These are phyloP conservation scores for Fusarium metavorans DNA, from an alignment of 2,329 filamentous ascomycete species.

Conservation along the genomic window DNA sequence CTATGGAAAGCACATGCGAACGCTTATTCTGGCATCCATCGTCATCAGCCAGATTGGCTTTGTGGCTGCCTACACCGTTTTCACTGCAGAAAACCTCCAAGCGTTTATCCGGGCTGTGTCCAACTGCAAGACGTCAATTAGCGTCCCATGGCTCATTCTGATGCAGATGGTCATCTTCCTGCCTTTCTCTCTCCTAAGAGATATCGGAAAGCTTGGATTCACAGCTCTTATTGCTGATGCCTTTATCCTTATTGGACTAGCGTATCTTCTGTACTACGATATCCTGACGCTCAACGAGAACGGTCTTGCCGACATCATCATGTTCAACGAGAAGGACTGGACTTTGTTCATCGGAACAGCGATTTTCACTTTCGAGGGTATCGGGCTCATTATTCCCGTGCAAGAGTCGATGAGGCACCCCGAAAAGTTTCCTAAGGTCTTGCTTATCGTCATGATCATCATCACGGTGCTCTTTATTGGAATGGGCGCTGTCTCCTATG, in stretches of 20 bases:
- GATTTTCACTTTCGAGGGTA: slow-evolving; percentile 98
- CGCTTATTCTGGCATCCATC: slow-evolving; percentile 88
- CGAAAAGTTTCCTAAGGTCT: slow-evolving; percentile 88
- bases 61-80: slow-evolving; percentile 95
- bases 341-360: slow-evolving; percentile 98
- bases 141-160: slow-evolving; percentile 90
- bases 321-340: slow-evolving; percentile 94
- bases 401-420: slow-evolving; percentile 97
- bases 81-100: slow-evolving; percentile 94
- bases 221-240: slow-evolving; percentile 93
- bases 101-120: slow-evolving; percentile 94
- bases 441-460: slow-evolving; percentile 92
- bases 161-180: slow-evolving; percentile 97
- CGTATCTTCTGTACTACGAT: slow-evolving; percentile 97
- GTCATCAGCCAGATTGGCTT: slow-evolving; percentile 97
- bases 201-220: slow-evolving; percentile 97
- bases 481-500: slow-evolving; percentile 94
- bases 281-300: slow-evolving; percentile 82
- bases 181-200: slow-evolving; percentile 91
- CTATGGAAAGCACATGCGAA: slow-evolving; percentile 91
- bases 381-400: slow-evolving; percentile 97
- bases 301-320: slow-evolving; percentile 85
- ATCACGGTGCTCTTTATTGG: slow-evolving; percentile 91
- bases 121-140: slow-evolving; percentile 85
- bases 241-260: slow-evolving; percentile 91